These are phyloP conservation scores for Setaria viridis DNA, from an alignment of 202 grass and related monocot species.

Conservation along the genomic window DNA sequence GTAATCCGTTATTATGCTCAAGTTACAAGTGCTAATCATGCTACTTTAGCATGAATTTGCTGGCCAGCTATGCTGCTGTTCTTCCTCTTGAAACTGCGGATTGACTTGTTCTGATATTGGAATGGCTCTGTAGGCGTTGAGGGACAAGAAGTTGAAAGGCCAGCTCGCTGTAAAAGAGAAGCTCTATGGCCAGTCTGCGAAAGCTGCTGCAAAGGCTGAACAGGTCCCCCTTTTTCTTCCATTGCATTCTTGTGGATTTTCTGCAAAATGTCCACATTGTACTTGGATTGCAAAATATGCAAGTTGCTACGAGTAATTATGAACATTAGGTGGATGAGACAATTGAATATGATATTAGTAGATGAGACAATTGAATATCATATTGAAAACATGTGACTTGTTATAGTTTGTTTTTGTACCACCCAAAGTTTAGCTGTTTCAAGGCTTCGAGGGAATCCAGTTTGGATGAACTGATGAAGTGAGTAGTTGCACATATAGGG, in stretches of 20 bases:
- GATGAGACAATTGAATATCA: background rate
- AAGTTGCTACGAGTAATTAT: background rate
- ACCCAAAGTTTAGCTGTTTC: background rate
- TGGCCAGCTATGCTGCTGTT: slow-evolving; percentile 24
- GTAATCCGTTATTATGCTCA: slow-evolving; percentile 44
- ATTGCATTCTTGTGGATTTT: background rate
- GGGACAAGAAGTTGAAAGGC: slow-evolving; percentile 85
- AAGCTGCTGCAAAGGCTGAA: slow-evolving; percentile 77
- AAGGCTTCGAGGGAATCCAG: background rate
- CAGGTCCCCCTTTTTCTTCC: slow-evolving; percentile 54
- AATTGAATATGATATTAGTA: background rate
- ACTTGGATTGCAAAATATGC: background rate
- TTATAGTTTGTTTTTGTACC: background rate
- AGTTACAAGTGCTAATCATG: background rate
- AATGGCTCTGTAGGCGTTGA: slow-evolving; percentile 53
- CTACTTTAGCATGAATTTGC: background rate
- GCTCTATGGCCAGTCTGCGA: slow-evolving; percentile 71
- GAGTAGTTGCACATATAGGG: background rate
- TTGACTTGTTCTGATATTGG: slow-evolving; percentile 30
- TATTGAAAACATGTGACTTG: background rate
- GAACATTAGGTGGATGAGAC: background rate
- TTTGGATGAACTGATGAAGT: slow-evolving; percentile 5
- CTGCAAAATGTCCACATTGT: background rate
- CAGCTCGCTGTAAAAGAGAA: slow-evolving; percentile 75
- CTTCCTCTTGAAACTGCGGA: background rate